Percentiles rank a stretch among this genome's conserved stretches.
phyloP scores from a whole-genome alignment of 2,329 filamentous ascomycete species.

The Xylaria sp. region DNA sequence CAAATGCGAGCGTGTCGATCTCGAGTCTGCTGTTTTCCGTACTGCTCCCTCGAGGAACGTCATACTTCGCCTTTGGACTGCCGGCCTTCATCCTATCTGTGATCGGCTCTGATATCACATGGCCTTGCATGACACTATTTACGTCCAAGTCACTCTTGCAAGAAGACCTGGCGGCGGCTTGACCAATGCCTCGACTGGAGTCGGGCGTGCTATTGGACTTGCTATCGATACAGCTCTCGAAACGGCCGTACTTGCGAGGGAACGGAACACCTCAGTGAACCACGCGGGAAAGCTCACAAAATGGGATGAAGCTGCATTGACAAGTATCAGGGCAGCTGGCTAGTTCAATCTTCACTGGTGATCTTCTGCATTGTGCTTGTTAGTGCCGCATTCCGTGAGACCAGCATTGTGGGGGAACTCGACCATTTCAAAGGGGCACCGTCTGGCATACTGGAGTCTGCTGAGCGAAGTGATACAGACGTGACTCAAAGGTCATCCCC shows the following conservation, averaged over 20 bases:
- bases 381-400: conserved; percentile 44
- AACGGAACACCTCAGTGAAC: conserved; percentile 40
- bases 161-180: conserved; percentile 65
- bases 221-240: conserved; percentile 62
- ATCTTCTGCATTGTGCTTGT: conserved; percentile 41
- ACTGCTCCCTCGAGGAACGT: conserved; percentile 54
- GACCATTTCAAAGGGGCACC: conserved; percentile 14
- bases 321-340: conserved; percentile 44
- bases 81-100: conserved; percentile 62
- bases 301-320: conserved; percentile 44
- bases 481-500: background rate
- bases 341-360: conserved; percentile 49
- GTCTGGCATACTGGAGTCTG: background rate
- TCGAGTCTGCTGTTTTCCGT: conserved; percentile 58
- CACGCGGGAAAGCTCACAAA: conserved; percentile 38
- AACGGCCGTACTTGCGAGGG: conserved; percentile 52
- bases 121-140: conserved; percentile 61
- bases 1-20: conserved; percentile 50
- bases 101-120: conserved; percentile 61
- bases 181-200: conserved; percentile 60
- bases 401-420: conserved; percentile 47
- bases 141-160: conserved; percentile 56
- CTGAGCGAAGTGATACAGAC: background rate
- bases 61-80: conserved; percentile 63
- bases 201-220: conserved; percentile 60